A percentile compares a stretch with the other conserved stretches of the same genome.
Evolutionary conservation across 1,139 yeast genomes (phyloP).

Genomic region (Suhomyces yuchorum): DNA sequence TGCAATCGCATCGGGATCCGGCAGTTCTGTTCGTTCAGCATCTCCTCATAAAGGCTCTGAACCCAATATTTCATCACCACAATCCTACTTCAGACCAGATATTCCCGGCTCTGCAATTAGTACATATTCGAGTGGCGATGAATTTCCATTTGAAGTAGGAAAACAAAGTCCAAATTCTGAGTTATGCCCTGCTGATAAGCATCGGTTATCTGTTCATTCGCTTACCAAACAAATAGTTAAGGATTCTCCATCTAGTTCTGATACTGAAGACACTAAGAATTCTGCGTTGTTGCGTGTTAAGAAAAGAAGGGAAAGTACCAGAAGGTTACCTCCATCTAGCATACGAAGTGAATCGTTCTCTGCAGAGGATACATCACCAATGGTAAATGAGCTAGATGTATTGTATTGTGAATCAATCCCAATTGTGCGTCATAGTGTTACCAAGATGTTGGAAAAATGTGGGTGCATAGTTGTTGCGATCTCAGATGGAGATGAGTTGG

Average conservation of each 20-base stretch:
- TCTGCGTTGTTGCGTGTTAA: slow-evolving; percentile 59
- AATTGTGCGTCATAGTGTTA: slow-evolving; percentile 69
- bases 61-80: slow-evolving; percentile 23
- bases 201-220: slow-evolving; percentile 34
- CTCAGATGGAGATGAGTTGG: slow-evolving; percentile 78
- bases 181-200: slow-evolving; percentile 16
- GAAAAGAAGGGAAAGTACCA: slow-evolving; percentile 56
- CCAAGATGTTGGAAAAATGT: slow-evolving; percentile 62
- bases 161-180: slow-evolving; percentile 22
- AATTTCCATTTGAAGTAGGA: slow-evolving; percentile 29
- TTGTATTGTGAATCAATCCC: slow-evolving; percentile 88
- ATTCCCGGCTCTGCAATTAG: slow-evolving; percentile 39
- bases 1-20: slow-evolving; percentile 12
- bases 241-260: slow-evolving; percentile 72
- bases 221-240: slow-evolving; percentile 32
- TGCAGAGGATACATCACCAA: slow-evolving; percentile 8
- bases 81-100: slow-evolving; percentile 29
- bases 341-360: slow-evolving; percentile 16
- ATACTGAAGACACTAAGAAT: slow-evolving; percentile 60
- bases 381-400: slow-evolving; percentile 53
- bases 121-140: slow-evolving; percentile 43
- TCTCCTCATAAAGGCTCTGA: slow-evolving; percentile 26
- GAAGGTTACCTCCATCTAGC: slow-evolving; percentile 29
- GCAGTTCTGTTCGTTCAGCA: slow-evolving; percentile 23
- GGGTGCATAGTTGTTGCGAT: slow-evolving; percentile 86